Evolutionary conservation across 805 yeast species (phyloP), one percentile per base, ranked within the genome.

Genomic region (Candida qinlingensis): DNA sequence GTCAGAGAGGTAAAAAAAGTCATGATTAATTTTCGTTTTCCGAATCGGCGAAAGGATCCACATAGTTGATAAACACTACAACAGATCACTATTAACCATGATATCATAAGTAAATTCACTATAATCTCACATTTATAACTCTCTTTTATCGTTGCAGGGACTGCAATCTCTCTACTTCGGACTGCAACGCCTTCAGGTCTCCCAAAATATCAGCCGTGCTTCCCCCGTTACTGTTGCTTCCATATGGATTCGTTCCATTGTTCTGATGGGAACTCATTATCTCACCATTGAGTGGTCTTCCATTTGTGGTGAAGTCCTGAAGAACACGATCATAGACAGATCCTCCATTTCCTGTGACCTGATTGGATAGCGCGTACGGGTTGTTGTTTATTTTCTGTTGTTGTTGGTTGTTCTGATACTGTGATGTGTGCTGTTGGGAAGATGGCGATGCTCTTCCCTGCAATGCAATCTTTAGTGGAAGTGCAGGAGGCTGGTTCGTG

Each of bases 161-260:
- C 34, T 67, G 67, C 36, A 84, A 67, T 45, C 75, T 72, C 56
- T 85, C 85, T 26, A 85, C 88, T 62, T 85, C 90, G 36, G 74
- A 83, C 57, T 84, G 88, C 42, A 85, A 69, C 7, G 84, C 84
- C 58, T 76, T 76, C 49, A 85, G 68, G 59, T 84, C 85, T 42
- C 83, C 82, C 54, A 85, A 64, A 26, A 84, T 77, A 51, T 83
- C 79, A 4, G 75, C 58, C 1, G 68, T 54, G 37, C 58, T 52
- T 11, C 41, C 19, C 19, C 19, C 19, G 19, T 19, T 19, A 19
- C 19, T 19, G 19, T 19, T 19, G 3, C 19, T 19, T 19, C 19
- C 19, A 19, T 19, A 19, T 19, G 19, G 19, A 19, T 19, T 19
- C 19, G 19, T 2, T 19, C 19, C 19, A 19, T 19, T 19, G 19